Conservation (phyloP, 805 yeast genomes). For the Pichia phayaonensis region DNA sequence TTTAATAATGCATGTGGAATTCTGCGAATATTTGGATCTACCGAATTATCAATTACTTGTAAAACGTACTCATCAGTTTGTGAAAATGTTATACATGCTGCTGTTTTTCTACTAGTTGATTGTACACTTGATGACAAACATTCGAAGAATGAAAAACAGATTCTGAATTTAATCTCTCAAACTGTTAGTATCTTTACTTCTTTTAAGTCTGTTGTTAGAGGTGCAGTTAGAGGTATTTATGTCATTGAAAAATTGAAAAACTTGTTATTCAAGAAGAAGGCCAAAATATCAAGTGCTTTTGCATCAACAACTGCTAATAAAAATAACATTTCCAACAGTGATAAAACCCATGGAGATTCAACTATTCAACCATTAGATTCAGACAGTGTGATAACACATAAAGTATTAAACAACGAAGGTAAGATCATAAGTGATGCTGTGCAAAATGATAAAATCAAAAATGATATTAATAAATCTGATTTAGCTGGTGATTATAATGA, state of each 20-base stretch:
- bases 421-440: not conserved
- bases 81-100: constrained; percentile 21
- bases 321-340: not conserved
- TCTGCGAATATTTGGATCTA: constrained; percentile 13
- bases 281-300: not conserved
- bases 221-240: constrained; percentile 26
- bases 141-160: constrained; percentile 13
- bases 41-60: constrained; percentile 12
- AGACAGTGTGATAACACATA: not conserved
- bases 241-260: constrained; percentile 20
- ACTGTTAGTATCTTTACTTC: constrained; percentile 18
- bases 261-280: not conserved
- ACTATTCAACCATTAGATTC: not conserved
- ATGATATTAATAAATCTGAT: not conserved
- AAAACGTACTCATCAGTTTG: constrained; percentile 22
- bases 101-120: constrained; percentile 25
- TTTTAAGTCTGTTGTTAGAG: constrained; percentile 20
- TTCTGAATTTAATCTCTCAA: constrained; percentile 12
- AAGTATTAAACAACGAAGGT: not conserved
- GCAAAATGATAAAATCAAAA: not conserved
- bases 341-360: too few relatives aligned
- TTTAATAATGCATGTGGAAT: constrained; percentile 16
- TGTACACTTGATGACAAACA: constrained; percentile 19
- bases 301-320: not conserved
- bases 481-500: not conserved